Evolutionary conservation across 176 grass and related monocot genomes (phyloP).

Genomic region (Carex scoparia): DNA sequence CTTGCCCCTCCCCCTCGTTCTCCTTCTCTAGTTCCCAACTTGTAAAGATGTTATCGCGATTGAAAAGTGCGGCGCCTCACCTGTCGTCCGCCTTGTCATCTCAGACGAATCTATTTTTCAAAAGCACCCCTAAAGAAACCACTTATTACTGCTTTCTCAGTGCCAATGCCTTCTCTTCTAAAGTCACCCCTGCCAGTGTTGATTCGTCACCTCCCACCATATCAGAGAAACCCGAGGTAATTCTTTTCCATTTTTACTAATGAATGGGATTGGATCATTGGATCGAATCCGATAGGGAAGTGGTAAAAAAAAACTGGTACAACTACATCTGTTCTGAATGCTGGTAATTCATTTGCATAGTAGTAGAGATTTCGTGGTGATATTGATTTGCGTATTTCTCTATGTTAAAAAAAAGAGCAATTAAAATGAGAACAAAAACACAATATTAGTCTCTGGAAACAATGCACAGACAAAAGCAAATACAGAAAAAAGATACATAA

Average conservation of each 20-base stretch:
- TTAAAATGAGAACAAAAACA: neutral
- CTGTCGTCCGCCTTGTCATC: constrained; percentile 25
- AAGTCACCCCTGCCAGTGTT: constrained; percentile 30
- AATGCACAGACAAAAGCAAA: neutral
- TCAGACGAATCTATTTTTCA: constrained; percentile 20
- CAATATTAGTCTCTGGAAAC: neutral
- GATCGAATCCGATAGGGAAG: neutral
- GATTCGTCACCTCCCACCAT: constrained; percentile 16
- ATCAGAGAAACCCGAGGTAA: constrained; percentile 45
- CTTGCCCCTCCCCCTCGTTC: neutral
- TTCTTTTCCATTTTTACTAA: neutral
- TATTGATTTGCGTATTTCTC: neutral
- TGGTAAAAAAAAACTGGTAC: neutral
- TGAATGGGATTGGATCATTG: neutral
- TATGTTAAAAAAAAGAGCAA: neutral
- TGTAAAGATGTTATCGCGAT: constrained; percentile 33
- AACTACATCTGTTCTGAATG: neutral
- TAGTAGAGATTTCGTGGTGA: neutral
- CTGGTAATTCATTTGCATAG: neutral
- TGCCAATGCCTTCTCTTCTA: constrained; percentile 36
- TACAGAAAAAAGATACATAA: neutral
- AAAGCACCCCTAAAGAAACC: constrained; percentile 21
- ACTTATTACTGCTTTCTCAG: constrained; percentile 9
- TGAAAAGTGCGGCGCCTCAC: constrained; percentile 39
- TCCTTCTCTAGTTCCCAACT: neutral